Percentiles rank a stretch among this genome's conserved stretches.
Evolutionary conservation across 345 rosid genomes (phyloP).

Genomic region (Gossypium stocksii): DNA sequence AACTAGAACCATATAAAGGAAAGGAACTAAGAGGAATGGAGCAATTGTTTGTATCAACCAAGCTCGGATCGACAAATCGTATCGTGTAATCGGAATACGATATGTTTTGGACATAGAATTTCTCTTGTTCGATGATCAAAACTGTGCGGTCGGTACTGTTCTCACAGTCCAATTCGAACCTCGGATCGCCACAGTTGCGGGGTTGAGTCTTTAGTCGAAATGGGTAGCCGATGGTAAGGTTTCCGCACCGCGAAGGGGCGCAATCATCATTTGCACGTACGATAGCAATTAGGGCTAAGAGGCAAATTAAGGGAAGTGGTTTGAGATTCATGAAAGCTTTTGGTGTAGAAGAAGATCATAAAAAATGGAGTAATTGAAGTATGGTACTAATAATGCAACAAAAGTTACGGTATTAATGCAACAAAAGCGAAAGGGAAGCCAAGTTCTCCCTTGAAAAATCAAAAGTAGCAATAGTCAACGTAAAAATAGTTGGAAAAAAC

Average conservation of each 20-base stretch:
- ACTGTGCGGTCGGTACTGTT: neutral
- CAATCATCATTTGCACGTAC: neutral
- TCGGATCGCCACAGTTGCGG: neutral
- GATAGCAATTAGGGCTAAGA: neutral
- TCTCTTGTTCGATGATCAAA: neutral
- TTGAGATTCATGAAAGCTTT: neutral
- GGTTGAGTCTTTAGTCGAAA: neutral
- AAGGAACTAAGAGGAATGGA: conserved; percentile 4
- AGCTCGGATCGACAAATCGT: neutral
- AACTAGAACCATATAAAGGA: neutral
- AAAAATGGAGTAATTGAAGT: too few relatives aligned
- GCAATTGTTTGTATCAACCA: neutral
- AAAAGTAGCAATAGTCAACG: too few relatives aligned
- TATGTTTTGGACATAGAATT: neutral
- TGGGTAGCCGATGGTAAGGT: neutral
- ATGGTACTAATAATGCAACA: too few relatives aligned
- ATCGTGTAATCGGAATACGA: neutral
- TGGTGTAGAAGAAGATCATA: neutral
- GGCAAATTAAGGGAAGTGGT: neutral
- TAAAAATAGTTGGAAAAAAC: too few relatives aligned
- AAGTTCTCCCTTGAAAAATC: too few relatives aligned
- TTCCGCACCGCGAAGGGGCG: neutral
- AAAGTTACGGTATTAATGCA: too few relatives aligned
- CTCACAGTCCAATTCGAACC: neutral
- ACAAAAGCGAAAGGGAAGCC: too few relatives aligned